Evolutionary conservation across 305 asterid species (phyloP).

Genomic region (Fraxinus dipetala): DNA sequence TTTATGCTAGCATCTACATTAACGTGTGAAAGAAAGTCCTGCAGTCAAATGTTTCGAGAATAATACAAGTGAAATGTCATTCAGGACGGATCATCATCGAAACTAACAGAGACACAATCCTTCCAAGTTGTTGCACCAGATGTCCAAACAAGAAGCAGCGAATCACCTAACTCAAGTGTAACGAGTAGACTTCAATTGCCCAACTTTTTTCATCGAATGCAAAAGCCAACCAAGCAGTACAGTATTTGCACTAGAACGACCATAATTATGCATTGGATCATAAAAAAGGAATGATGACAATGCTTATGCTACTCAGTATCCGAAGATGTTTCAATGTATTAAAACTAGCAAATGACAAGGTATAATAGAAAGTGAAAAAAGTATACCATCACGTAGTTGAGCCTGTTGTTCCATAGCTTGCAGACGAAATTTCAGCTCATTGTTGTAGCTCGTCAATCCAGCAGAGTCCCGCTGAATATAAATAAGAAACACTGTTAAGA

Average conservation of each 20-base stretch:
- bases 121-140: neutral
- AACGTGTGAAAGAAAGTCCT: neutral
- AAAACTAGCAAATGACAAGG: neutral
- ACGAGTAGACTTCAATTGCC: neutral
- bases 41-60: neutral
- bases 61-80: neutral
- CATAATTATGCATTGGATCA: neutral
- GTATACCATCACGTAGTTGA: constrained; percentile 75
- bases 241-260: neutral
- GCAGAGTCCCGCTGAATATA: constrained; percentile 77
- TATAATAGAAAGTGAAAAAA: neutral
- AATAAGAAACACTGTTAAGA: constrained; percentile 7
- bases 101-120: neutral
- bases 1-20: neutral
- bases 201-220: neutral
- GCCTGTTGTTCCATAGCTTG: constrained; percentile 97
- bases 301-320: neutral
- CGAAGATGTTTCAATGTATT: neutral
- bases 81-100: neutral
- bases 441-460: constrained; percentile 75
- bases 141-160: neutral
- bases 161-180: neutral
- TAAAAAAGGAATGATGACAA: neutral
- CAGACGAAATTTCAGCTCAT: constrained; percentile 78
- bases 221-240: neutral